Conservation (phyloP, 2,329 filamentous ascomycete genomes). For the Thielaviopsis punctulata region DNA sequence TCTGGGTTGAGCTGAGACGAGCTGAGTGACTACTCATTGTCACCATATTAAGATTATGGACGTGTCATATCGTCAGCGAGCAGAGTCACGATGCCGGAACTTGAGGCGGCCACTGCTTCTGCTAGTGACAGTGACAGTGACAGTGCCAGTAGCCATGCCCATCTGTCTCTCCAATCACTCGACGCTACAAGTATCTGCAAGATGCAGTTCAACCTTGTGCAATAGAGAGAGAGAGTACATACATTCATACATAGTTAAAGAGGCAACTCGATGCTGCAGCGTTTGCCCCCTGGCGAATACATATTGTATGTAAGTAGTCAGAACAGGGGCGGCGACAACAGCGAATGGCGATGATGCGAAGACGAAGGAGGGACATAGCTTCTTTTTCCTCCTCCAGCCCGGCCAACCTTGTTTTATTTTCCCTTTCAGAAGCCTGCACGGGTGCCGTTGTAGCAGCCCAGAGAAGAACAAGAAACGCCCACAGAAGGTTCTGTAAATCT, state of each 20-base stretch:
- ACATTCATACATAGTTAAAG: too few species aligned
- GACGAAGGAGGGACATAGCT: not conserved
- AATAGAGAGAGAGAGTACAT: too few species aligned
- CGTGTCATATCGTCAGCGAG: not conserved
- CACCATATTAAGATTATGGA: not conserved
- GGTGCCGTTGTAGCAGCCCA: not conserved
- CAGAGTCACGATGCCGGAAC: not conserved
- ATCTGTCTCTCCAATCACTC: not conserved
- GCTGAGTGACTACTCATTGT: not conserved
- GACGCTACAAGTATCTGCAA: not conserved
- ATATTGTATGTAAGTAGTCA: too few species aligned
- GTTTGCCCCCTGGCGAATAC: not conserved
- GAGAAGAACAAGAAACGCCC: not conserved
- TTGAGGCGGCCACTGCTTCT: not conserved
- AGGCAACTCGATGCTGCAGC: not conserved
- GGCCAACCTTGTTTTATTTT: not conserved
- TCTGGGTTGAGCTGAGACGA: not conserved
- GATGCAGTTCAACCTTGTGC: not conserved
- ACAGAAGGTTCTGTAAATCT: not conserved
- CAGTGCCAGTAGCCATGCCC: not conserved
- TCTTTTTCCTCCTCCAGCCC: not conserved
- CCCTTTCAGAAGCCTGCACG: too few species aligned
- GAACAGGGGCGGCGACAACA: not conserved
- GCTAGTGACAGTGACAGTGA: not conserved
- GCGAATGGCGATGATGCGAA: not conserved